phyloP scores from a whole-genome alignment of 257 asterid genomes.

The Ilex asprella region DNA sequence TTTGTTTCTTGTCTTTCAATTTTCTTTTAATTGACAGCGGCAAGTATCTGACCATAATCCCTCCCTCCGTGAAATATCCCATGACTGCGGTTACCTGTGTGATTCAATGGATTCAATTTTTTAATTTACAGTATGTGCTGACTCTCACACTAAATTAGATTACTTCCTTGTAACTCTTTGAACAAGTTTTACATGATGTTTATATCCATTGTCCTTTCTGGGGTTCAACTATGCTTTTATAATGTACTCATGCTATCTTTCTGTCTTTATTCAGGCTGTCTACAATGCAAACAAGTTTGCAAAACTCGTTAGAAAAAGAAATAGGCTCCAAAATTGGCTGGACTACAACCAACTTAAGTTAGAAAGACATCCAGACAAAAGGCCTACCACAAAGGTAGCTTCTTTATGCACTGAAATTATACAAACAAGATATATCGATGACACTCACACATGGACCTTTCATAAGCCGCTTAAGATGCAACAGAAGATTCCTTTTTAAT shows the following conservation, averaged over 20 bases:
- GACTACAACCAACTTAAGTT: conserved; percentile 89
- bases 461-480: neutral
- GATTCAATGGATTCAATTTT: too few species aligned
- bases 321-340: conserved; percentile 84
- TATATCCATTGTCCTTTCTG: neutral
- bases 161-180: neutral
- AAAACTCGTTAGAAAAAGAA: conserved; percentile 58
- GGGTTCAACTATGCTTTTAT: neutral
- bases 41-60: too few species aligned
- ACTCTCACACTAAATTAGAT: neutral
- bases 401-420: conserved; percentile 3
- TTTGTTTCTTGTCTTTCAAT: conserved; percentile 4
- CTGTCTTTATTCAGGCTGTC: conserved; percentile 49
- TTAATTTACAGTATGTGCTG: neutral
- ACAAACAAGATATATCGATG: neutral
- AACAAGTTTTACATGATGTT: neutral
- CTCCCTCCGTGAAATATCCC: too few species aligned
- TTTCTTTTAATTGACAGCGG: conserved; percentile 3
- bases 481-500: neutral
- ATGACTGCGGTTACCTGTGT: too few species aligned
- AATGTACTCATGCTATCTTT: neutral
- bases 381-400: conserved; percentile 74
- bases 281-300: conserved; percentile 84
- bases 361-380: conserved; percentile 77
- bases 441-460: neutral